Evolutionary conservation across 805 yeast species (phyloP).

Genomic region (Starmerella cellae): DNA sequence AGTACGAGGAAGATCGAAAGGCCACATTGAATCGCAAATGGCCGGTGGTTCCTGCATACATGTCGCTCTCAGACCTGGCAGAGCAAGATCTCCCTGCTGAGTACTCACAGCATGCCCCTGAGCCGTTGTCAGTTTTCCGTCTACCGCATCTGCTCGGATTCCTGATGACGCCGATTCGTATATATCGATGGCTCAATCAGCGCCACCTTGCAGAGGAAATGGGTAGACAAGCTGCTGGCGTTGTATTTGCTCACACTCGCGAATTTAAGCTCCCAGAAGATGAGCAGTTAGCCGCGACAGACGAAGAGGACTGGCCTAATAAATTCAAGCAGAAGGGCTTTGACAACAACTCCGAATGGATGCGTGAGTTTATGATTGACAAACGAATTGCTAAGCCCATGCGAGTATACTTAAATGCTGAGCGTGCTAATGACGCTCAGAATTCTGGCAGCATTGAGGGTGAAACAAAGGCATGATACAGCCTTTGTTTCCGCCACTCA

Average conservation of each 20-base stretch:
- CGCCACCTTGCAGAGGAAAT: slow-evolving; percentile 57
- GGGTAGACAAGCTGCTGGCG: slow-evolving; percentile 41
- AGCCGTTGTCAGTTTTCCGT: slow-evolving; percentile 65
- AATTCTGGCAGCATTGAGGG: not conserved
- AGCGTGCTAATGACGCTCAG: not conserved
- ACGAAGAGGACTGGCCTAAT: slow-evolving; percentile 77
- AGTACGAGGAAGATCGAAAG: slow-evolving; percentile 13
- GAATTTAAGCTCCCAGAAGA: slow-evolving; percentile 37
- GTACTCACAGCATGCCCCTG: slow-evolving; percentile 30
- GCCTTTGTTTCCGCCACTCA: not conserved
- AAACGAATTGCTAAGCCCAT: slow-evolving; percentile 46
- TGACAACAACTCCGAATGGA: slow-evolving; percentile 77
- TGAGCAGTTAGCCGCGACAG: slow-evolving; percentile 37
- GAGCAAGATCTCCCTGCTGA: slow-evolving; percentile 46
- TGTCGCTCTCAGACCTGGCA: slow-evolving; percentile 37
- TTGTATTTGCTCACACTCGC: slow-evolving; percentile 41
- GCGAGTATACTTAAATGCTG: slow-evolving; percentile 18
- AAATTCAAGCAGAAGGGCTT: slow-evolving; percentile 70
- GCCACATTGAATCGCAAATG: slow-evolving; percentile 12
- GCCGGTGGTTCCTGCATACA: slow-evolving; percentile 17
- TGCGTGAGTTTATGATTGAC: slow-evolving; percentile 57
- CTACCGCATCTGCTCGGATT: slow-evolving; percentile 74
- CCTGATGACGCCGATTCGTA: slow-evolving; percentile 56
- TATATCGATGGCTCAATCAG: slow-evolving; percentile 63
- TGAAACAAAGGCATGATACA: not conserved